Evolutionary conservation across 164 flowering plant genomes (phyloP), one percentile per base, ranked within the genome.

Genomic region (Chimonanthus praecox): DNA sequence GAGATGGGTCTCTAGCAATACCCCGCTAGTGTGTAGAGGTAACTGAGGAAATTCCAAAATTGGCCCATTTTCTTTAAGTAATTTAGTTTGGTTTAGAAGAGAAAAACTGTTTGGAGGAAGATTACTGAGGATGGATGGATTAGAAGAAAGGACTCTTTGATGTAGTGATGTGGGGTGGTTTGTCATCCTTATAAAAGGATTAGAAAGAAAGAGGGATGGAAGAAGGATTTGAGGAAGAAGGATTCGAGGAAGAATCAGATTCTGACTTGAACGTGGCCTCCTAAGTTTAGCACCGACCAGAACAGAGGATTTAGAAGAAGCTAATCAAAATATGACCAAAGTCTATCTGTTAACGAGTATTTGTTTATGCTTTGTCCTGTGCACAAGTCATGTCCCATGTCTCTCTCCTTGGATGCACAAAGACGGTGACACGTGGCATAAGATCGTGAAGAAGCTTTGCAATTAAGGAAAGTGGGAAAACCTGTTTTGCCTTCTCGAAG

Each of bases 11-110:
- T 9, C 45, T 11, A 47, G 6, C 45, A 54, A 47, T 88, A 91
- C 97, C 98, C 97, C n/a, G 94, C 87, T 0, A 83, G 72, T 3
- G 92, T 60, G 63, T 94, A 92, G 76, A 83, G 60, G 71, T 82
- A 82, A 16, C 82, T 81, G 54, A 87, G 74, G 69, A 94, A 80
- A 61, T 85, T 87, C 92, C 90, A 90, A 5, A 89, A 78, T 51
- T 79, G 84, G 66, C 87, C 72, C 93, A 85, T 90, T 4, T 7
- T 78, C 63, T 43, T 16, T 43, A 71, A 13, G 44, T 69, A 33
- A 33, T 72, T 20, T 20, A 5, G n/a, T 54, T 6, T 54, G 60
- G 11, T 15, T 0, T 13, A 54, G 11, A 0, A 54, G 33, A 33
- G 33, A 33, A 1, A 33, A 33, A 33, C 33, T 33, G 33, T 33